Conservation (phyloP, 73 alveolate genomes). For the Paramecium caudatum region DNA sequence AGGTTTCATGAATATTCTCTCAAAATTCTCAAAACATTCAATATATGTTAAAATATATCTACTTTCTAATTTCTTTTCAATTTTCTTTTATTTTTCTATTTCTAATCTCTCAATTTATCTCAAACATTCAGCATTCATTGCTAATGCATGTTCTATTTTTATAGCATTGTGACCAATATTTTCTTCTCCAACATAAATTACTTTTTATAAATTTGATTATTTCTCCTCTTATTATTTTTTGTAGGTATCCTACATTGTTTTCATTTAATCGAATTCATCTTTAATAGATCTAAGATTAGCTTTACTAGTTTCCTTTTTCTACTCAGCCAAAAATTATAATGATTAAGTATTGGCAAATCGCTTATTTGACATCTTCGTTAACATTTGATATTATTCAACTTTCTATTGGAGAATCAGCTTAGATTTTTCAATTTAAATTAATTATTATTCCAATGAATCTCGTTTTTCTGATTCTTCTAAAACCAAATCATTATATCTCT, state of each 20-base stretch:
- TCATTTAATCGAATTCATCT: slow-evolving; percentile 28
- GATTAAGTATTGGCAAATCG: slow-evolving; percentile 58
- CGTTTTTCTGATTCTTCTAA: slow-evolving; percentile 59
- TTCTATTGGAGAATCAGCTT: slow-evolving; percentile 1
- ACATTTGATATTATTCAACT: slow-evolving; percentile 27
- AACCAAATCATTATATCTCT: slow-evolving; percentile 49
- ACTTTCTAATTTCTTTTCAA: slow-evolving; percentile 49
- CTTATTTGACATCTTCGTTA: slow-evolving; percentile 40
- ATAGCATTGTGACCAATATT: slow-evolving; percentile 53
- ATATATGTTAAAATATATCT: slow-evolving; percentile 51
- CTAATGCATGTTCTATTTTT: slow-evolving; percentile 55
- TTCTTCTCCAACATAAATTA: slow-evolving; percentile 66
- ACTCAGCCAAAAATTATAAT: slow-evolving; percentile 27
- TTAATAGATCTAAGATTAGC: slow-evolving; percentile 10
- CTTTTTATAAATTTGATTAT: slow-evolving; percentile 55
- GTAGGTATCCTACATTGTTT: slow-evolving; percentile 16
- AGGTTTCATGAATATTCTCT: slow-evolving; percentile 23
- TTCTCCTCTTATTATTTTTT: slow-evolving; percentile 31
- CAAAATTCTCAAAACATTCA: slow-evolving; percentile 66
- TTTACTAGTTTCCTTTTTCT: slow-evolving; percentile 21
- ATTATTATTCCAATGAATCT: slow-evolving; percentile 5
- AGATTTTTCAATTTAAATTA: slow-evolving; percentile 49
- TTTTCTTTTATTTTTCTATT: not conserved
- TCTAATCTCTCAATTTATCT: slow-evolving; percentile 58
- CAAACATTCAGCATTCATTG: not conserved